Conservation (phyloP, 2,329 filamentous ascomycete genomes). For the Diaporthe citriasiana region DNA sequence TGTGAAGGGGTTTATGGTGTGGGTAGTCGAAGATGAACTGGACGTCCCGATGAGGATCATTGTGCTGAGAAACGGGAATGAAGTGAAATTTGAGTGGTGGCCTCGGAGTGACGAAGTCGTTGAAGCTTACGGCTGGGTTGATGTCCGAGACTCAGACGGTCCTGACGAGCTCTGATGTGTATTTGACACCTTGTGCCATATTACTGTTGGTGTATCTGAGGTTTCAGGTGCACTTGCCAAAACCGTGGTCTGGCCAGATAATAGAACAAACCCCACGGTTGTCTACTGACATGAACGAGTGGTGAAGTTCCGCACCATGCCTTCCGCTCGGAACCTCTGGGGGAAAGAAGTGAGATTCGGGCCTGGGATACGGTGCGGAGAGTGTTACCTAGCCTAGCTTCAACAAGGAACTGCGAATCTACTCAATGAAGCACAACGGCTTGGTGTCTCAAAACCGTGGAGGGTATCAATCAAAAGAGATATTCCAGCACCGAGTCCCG, state of each 20-base stretch:
- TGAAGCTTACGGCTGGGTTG: conserved; percentile 33
- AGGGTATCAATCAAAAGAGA: neutral
- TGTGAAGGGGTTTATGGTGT: conserved; percentile 34
- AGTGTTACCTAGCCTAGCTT: no score
- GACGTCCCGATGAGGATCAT: conserved; percentile 33
- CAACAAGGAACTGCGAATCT: neutral
- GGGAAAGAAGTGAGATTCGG: no score
- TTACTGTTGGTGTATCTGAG: neutral
- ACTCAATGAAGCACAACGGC: neutral
- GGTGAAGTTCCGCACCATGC: no score
- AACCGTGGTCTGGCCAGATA: neutral
- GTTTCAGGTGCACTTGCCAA: neutral
- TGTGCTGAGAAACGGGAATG: conserved; percentile 15
- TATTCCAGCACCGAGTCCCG: neutral
- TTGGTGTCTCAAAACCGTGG: neutral
- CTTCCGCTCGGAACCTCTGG: no score
- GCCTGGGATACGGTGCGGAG: no score
- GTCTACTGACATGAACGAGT: no score
- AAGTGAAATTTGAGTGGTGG: conserved; percentile 30
- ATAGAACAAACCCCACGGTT: no score
- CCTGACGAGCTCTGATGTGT: conserved; percentile 11
- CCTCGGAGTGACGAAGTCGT: conserved; percentile 30
- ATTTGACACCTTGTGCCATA: no score
- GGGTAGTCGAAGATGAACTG: conserved; percentile 32
- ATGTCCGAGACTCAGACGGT: neutral